Conservation (phyloP, 177 flowering plant species). For the Tripterygium wilfordii region DNA sequence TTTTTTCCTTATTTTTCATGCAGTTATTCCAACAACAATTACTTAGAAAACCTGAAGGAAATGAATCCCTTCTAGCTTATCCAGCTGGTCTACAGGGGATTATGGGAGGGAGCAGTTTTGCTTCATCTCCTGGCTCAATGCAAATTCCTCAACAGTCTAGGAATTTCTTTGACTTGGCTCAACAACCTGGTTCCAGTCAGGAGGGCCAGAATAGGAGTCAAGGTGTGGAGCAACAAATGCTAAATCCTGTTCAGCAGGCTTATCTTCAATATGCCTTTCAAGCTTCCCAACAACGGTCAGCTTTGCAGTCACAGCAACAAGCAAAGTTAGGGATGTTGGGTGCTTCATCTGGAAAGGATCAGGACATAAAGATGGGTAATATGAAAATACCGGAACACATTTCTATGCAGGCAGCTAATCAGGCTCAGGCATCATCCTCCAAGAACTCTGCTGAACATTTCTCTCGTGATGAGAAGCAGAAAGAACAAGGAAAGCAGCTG, state of each 20-base stretch:
- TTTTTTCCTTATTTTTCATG: too few species aligned
- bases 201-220: constrained; percentile 64
- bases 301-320: constrained; percentile 57
- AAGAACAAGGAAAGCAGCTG: constrained; percentile 46
- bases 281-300: constrained; percentile 69
- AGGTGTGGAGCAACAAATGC: constrained; percentile 54
- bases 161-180: constrained; percentile 54
- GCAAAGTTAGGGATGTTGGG: constrained; percentile 55
- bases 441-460: constrained; percentile 57
- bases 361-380: constrained; percentile 49
- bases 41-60: constrained; percentile 72
- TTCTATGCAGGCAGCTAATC: constrained; percentile 59
- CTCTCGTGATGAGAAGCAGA: constrained; percentile 53
- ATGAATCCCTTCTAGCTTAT: constrained; percentile 65
- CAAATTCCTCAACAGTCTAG: constrained; percentile 60
- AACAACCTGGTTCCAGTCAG: constrained; percentile 52
- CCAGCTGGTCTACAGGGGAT: constrained; percentile 69
- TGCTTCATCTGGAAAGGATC: constrained; percentile 60
- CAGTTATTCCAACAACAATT: constrained; percentile 72
- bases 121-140: constrained; percentile 50
- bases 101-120: constrained; percentile 52
- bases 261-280: constrained; percentile 71
- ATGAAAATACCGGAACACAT: constrained; percentile 71
- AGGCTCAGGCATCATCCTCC: constrained; percentile 60
- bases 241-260: constrained; percentile 69